Evolutionary conservation across 140 eudicot species (phyloP).

Genomic region (Ambrosia hybrid): DNA sequence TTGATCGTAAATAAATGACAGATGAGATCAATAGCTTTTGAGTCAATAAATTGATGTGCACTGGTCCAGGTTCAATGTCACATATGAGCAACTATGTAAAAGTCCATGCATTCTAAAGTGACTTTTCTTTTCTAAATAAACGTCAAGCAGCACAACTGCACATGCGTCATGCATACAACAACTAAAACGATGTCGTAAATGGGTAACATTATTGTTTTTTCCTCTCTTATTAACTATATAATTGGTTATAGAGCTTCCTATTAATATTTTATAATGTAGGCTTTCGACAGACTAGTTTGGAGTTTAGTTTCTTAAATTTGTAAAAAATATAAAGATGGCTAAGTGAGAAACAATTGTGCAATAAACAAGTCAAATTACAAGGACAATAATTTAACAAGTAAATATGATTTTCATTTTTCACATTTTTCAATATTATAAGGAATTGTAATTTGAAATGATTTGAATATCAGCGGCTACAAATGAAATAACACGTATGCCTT

Average conservation of each 20-base stretch:
- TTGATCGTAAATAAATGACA: conserved; percentile 14
- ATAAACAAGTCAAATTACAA: neutral
- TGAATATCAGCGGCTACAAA: too few relatives aligned
- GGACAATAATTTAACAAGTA: neutral
- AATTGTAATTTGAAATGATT: neutral
- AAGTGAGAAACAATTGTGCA: neutral
- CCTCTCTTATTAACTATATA: neutral
- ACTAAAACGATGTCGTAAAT: neutral
- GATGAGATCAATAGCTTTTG: conserved; percentile 26
- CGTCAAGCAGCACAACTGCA: neutral
- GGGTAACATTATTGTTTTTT: neutral
- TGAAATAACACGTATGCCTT: too few relatives aligned
- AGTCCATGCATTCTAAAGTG: conserved; percentile 10
- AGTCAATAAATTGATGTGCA: conserved; percentile 32
- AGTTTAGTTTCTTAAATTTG: conserved; percentile 2
- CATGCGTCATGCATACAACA: conserved; percentile 10
- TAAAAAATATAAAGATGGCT: neutral
- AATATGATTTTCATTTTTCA: neutral
- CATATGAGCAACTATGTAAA: neutral
- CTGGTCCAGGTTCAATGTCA: conserved; percentile 36
- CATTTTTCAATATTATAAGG: neutral
- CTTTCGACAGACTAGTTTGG: neutral
- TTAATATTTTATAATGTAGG: neutral
- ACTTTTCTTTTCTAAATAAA: conserved; percentile 8
- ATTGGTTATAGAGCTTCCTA: neutral